A percentile compares a stretch with the other conserved stretches of the same genome.
Conservation (phyloP, 768 basidiomycete species). For the Agaricus blazei region DNA sequence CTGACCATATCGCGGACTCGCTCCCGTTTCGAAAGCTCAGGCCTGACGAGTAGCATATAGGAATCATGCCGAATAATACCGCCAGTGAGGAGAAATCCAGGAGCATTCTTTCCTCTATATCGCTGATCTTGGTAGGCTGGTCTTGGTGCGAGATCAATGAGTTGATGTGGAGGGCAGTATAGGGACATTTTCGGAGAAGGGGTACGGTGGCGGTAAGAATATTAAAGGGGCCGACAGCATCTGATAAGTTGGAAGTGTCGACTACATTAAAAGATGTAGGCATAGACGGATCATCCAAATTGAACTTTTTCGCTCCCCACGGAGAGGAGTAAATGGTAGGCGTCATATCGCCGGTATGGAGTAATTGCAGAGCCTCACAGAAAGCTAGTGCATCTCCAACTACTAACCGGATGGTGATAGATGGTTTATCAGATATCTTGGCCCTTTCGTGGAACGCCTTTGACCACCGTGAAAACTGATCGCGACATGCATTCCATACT, state of each 20-base stretch:
- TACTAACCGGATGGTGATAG: conserved; percentile 31
- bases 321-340: conserved; percentile 25
- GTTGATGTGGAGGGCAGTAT: conserved; percentile 36
- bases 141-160: conserved; percentile 24
- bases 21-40: conserved; percentile 4
- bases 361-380: conserved; percentile 27
- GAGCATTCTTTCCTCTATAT: conserved; percentile 5
- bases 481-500: conserved; percentile 23
- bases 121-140: background rate
- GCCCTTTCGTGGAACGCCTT: conserved; percentile 20
- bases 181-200: conserved; percentile 25
- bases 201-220: conserved; percentile 32
- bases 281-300: conserved; percentile 28
- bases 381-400: conserved; percentile 35
- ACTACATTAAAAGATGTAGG: conserved; percentile 34
- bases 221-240: conserved; percentile 43
- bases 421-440: background rate
- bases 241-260: conserved; percentile 46
- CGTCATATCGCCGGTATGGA: conserved; percentile 10
- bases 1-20: background rate
- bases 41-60: conserved; percentile 3
- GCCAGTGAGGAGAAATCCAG: conserved; percentile 13
- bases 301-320: conserved; percentile 29
- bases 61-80: background rate
- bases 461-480: conserved; percentile 31